phyloP scores from a whole-genome alignment of 148 eudicot genomes.

The Nepenthes mirabilis region DNA sequence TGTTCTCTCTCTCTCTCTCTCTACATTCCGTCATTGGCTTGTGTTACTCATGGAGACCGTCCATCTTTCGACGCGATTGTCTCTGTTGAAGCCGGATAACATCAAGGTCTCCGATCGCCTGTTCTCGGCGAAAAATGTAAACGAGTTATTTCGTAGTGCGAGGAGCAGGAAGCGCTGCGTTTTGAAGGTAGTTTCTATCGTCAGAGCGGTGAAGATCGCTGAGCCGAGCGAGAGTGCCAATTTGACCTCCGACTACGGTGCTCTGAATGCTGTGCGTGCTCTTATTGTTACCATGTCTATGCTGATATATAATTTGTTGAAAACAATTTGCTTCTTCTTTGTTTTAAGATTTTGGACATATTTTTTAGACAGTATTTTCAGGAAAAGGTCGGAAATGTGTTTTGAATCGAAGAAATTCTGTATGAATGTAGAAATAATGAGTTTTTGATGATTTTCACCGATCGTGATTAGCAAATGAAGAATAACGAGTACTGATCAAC shows the following conservation, averaged over 20 bases:
- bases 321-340: background rate
- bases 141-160: conserved; percentile 6
- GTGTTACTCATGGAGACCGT: conserved; percentile 23
- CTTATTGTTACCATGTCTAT: background rate
- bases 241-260: conserved; percentile 27
- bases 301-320: background rate
- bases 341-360: background rate
- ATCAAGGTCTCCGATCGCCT: conserved; percentile 17
- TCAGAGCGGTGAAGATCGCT: conserved; percentile 28
- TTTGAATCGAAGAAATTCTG: background rate
- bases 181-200: conserved; percentile 13
- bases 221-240: conserved; percentile 13
- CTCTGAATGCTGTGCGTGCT: conserved; percentile 22
- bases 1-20: conserved; percentile 1
- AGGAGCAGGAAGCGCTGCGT: conserved; percentile 14
- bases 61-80: conserved; percentile 24
- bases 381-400: too few relatives aligned
- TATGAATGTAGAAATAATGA: background rate
- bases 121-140: conserved; percentile 18
- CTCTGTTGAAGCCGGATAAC: conserved; percentile 18
- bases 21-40: background rate
- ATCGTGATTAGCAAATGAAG: too few relatives aligned
- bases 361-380: background rate
- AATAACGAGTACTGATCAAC: too few relatives aligned
- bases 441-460: too few relatives aligned